Conservation (phyloP, 2,329 filamentous ascomycete species). For the Penicillium sp. region DNA sequence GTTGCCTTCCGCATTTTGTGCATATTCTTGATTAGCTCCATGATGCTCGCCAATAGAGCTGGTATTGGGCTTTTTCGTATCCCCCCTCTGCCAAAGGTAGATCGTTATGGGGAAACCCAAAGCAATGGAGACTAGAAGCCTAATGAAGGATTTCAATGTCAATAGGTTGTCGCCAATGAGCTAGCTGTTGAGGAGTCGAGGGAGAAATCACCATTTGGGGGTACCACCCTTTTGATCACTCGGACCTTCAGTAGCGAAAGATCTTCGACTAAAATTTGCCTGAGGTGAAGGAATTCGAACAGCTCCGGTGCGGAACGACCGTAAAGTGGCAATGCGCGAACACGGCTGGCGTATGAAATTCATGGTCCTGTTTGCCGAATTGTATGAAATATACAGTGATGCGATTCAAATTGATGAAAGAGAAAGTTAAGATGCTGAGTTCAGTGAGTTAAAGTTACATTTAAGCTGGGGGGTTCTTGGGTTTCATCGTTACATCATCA, state of each 20-base stretch:
- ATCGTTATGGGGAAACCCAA: background rate
- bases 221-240: background rate
- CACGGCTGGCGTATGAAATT: background rate
- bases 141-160: background rate
- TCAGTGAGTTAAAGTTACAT: background rate
- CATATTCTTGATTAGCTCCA: constrained; percentile 11
- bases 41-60: background rate
- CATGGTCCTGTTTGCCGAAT: background rate
- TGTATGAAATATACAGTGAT: background rate
- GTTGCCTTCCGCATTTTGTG: background rate
- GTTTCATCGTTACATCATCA: background rate
- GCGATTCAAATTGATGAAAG: background rate
- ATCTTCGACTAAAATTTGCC: background rate
- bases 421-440: background rate
- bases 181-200: background rate
- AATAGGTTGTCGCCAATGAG: background rate
- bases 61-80: background rate
- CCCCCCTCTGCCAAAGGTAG: background rate
- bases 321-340: background rate
- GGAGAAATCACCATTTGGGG: background rate
- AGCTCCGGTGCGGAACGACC: background rate
- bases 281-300: background rate
- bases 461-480: background rate
- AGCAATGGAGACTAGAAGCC: background rate
- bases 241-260: background rate